These are phyloP conservation scores for Ampelocalamus luodianensis DNA, from an alignment of 176 grass and related monocot genomes.

Conservation along the genomic window DNA sequence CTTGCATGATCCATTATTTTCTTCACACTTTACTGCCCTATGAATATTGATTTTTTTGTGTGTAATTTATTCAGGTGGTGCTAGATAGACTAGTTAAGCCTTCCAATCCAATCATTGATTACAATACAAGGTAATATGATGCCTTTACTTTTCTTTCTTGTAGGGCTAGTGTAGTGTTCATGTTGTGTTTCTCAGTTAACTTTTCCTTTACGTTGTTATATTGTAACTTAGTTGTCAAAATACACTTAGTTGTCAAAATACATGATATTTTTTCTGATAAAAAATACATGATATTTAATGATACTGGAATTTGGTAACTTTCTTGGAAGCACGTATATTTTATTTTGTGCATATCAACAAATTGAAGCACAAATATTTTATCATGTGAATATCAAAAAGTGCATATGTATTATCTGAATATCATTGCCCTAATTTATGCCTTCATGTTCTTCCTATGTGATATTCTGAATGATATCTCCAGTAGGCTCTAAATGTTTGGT, in stretches of 20 bases:
- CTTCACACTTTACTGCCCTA: background rate
- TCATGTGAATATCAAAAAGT: too few relatives aligned
- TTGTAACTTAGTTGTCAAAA: slow-evolving; percentile 12
- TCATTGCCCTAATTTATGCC: slow-evolving; percentile 12
- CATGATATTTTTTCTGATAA: background rate
- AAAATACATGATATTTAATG: too few relatives aligned
- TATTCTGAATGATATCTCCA: slow-evolving; percentile 32
- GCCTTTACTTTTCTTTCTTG: slow-evolving; percentile 16
- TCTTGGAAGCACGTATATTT: slow-evolving; percentile 16
- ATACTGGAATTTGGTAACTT: background rate
- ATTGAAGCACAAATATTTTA: background rate
- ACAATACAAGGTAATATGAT: slow-evolving; percentile 89
- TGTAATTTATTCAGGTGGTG: slow-evolving; percentile 70
- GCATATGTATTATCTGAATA: background rate
- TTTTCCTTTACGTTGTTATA: background rate
- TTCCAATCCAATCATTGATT: slow-evolving; percentile 78
- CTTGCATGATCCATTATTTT: slow-evolving; percentile 28
- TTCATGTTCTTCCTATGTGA: slow-evolving; percentile 22
- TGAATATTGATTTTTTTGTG: slow-evolving; percentile 17
- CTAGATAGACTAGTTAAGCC: slow-evolving; percentile 96
- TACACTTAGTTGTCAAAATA: slow-evolving; percentile 21
- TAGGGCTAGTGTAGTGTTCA: background rate
- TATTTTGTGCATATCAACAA: too few relatives aligned
- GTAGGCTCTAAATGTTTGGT: slow-evolving; percentile 5
- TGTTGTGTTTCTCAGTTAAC: slow-evolving; percentile 5